A percentile compares a stretch with the other conserved stretches of the same genome.
These are phyloP conservation scores for Gaeumannomyces tritici DNA, from an alignment of 2,329 filamentous ascomycete species.

Conservation along the genomic window DNA sequence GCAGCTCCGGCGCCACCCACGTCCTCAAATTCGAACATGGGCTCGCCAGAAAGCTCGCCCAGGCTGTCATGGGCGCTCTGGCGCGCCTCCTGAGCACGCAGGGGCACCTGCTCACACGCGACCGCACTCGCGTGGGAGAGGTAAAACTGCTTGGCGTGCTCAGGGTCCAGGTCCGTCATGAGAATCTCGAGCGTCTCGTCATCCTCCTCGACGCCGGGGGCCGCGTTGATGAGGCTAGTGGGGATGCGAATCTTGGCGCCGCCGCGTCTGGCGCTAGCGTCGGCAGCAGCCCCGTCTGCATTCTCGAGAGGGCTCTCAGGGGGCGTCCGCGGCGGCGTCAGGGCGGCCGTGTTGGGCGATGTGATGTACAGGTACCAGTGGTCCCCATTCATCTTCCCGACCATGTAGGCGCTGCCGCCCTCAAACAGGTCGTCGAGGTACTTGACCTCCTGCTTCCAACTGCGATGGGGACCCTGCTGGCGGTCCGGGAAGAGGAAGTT, in stretches of 20 bases:
- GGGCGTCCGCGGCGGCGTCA: slow-evolving; percentile 60
- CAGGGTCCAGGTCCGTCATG: slow-evolving; percentile 61
- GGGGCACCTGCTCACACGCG: slow-evolving; percentile 70
- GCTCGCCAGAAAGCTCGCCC: slow-evolving; percentile 48
- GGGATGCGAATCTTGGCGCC: slow-evolving; percentile 35
- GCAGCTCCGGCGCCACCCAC: slow-evolving; percentile 49
- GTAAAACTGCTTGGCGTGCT: slow-evolving; percentile 64
- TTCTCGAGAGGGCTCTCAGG: not conserved
- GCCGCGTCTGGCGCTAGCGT: not conserved
- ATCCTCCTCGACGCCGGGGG: slow-evolving; percentile 27
- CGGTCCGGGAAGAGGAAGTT: slow-evolving; percentile 95
- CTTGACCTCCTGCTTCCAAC: slow-evolving; percentile 94
- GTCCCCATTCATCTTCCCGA: slow-evolving; percentile 99
- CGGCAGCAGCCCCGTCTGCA: not conserved
- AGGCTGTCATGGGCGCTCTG: slow-evolving; percentile 49
- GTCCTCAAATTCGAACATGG: slow-evolving; percentile 71
- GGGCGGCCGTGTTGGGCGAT: slow-evolving; percentile 59
- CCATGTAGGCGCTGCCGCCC: slow-evolving; percentile 95
- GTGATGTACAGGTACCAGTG: slow-evolving; percentile 99
- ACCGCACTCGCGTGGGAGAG: slow-evolving; percentile 71
- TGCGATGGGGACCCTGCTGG: slow-evolving; percentile 88
- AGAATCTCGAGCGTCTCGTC: slow-evolving; percentile 72
- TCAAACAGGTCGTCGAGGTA: slow-evolving; percentile 87
- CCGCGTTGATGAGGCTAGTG: slow-evolving; percentile 32
- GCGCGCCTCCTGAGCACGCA: slow-evolving; percentile 54